Conservation (phyloP, 495 filamentous ascomycete genomes). For the Annulohypoxylon maeteangense region DNA sequence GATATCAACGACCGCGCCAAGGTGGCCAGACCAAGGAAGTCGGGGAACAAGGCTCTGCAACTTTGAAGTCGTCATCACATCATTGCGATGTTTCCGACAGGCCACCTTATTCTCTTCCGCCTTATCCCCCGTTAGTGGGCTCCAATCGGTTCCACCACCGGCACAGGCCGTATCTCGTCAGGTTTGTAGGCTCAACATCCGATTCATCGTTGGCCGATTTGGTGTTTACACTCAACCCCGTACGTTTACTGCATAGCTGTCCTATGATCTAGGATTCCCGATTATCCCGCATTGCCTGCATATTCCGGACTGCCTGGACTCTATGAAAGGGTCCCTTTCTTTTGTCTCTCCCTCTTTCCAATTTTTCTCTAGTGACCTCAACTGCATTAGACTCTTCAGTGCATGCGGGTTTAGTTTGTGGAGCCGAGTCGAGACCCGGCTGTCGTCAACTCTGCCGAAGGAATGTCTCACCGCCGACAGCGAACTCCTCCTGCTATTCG, state of each 20-base stretch:
- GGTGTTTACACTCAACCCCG: slow-evolving; percentile 7
- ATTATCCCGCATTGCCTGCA: not conserved
- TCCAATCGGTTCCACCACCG: slow-evolving; percentile 44
- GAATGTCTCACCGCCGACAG: slow-evolving; percentile 40
- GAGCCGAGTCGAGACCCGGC: slow-evolving; percentile 35
- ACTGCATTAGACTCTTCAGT: slow-evolving; percentile 5
- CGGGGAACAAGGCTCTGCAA: slow-evolving; percentile 24
- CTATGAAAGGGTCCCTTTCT: not conserved
- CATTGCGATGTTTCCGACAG: slow-evolving; percentile 11
- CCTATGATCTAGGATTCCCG: slow-evolving; percentile 14
- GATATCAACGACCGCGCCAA: slow-evolving; percentile 19
- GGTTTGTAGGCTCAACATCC: slow-evolving; percentile 34
- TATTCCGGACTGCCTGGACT: not conserved
- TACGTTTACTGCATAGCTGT: not conserved
- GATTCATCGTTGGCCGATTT: slow-evolving; percentile 23
- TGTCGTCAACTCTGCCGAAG: slow-evolving; percentile 32
- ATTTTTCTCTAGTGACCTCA: slow-evolving; percentile 8
- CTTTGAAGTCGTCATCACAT: slow-evolving; percentile 37
- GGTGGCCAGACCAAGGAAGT: slow-evolving; percentile 21
- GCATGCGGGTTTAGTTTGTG: slow-evolving; percentile 29
- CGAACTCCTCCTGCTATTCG: slow-evolving; percentile 8
- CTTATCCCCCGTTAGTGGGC: slow-evolving; percentile 36
- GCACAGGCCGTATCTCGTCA: slow-evolving; percentile 25
- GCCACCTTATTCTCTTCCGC: slow-evolving; percentile 23
- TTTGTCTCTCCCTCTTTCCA: not conserved